Conservation (phyloP, 2,329 filamentous ascomycete species). For the Cercospora canescens region DNA sequence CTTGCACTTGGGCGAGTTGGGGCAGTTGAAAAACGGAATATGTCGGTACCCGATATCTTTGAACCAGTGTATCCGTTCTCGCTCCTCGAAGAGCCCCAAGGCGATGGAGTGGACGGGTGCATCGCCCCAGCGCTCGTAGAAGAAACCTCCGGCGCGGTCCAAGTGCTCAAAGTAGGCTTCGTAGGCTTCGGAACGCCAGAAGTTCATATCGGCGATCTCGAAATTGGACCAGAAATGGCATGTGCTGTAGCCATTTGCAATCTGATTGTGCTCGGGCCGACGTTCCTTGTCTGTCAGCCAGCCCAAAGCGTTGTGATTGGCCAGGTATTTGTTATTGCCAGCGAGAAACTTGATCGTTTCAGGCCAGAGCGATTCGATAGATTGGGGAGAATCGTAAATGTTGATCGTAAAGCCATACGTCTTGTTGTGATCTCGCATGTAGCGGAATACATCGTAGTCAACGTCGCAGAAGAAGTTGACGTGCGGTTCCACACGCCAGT, state of each 20-base stretch:
- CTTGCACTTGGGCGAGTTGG: constrained; percentile 90
- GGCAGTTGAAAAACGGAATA: constrained; percentile 98
- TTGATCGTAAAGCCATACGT: constrained; percentile 99
- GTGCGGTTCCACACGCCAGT: constrained; percentile 98
- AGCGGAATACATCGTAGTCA: constrained; percentile 97
- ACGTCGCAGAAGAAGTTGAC: constrained; percentile 99
- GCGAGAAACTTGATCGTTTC: constrained; percentile 89
- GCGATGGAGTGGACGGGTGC: constrained; percentile 95
- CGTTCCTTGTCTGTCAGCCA: constrained; percentile 81
- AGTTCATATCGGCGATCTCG: constrained; percentile 88
- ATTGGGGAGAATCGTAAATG: constrained; percentile 87
- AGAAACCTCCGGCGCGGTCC: constrained; percentile 92
- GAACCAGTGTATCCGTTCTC: constrained; percentile 88
- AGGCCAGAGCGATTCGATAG: constrained; percentile 89
- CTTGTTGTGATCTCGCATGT: constrained; percentile 98
- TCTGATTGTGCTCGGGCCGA: constrained; percentile 75
- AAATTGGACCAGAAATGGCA: constrained; percentile 99
- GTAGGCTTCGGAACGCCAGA: constrained; percentile 88
- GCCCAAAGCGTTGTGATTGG: constrained; percentile 79
- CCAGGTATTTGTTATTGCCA: constrained; percentile 72
- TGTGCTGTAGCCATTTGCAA: constrained; percentile 91
- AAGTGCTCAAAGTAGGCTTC: constrained; percentile 96
- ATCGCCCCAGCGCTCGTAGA: constrained; percentile 98
- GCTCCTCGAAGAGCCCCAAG: constrained; percentile 87
- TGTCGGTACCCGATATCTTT: constrained; percentile 98